Base-by-base conservation (phyloP, 257 asterid species). In the Nicotiana tabacum region DNA sequence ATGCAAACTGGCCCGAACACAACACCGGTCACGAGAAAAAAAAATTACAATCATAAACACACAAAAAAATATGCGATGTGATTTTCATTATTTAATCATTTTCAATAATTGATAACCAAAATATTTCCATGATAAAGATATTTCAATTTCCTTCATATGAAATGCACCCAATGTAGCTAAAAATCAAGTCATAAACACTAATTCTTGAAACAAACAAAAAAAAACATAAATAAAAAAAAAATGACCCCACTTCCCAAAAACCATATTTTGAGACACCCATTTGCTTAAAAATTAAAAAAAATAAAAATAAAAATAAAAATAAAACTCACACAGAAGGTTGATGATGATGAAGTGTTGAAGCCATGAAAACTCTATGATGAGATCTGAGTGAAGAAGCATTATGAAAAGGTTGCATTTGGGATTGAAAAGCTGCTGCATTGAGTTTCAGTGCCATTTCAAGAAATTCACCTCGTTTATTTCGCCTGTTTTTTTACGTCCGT, bases 391-490 rank as follows among this genome's bases (percentile, higher is more conserved):
- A 85, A 77, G 90, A 85, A 29, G 83, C 3, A 43, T 2, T 43
- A 43, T 0, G 35, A 3, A 56, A 55, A 4, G 51, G 2, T 53
- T 15, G 15, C 67, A 39, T 81, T 86, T 82, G 62, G 77, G 46
- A 91, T 84, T 76, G 86, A 56, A 85, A 82, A 76, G 90, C 87
- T 77, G 61, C 30, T 4, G 56, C 56, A 66, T 83, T 83, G 57
- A 84, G 61, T 46, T 87, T 89, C 84, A 93, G 86, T 74, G 94
- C 94, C 96, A 91, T 91, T 21, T 21, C 37, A 64, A 64, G 5
- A 43, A 43, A 43, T 30, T 65, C 37, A 72, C 79, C 79, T 72
- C 79, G 61, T 46, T 1, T 46, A 24, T 6, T 12, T 46, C 79
- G 61, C 61, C 39, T 21, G n/a, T 2, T 29, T 4, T 39, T n/a